These are phyloP conservation scores for Ophiostoma novo-ulmi DNA, from an alignment of 2,329 filamentous ascomycete species.

Conservation along the genomic window DNA sequence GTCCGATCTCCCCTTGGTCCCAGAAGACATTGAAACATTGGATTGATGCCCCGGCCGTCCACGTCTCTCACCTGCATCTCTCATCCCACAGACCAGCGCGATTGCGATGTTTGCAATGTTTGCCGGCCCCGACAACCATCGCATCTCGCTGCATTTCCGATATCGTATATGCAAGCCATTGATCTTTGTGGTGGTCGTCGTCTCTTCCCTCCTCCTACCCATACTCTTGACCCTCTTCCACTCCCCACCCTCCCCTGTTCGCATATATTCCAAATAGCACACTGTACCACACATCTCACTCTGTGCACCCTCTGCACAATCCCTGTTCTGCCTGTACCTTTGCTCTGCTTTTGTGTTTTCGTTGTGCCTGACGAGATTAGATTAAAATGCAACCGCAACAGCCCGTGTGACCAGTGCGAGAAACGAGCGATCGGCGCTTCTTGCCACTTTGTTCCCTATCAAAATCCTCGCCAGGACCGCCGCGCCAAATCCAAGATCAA, in stretches of 20 bases:
- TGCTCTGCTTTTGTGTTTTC: neutral
- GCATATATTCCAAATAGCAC: neutral
- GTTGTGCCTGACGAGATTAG: slow-evolving; percentile 14
- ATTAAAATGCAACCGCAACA: slow-evolving; percentile 32
- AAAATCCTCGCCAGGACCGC: neutral
- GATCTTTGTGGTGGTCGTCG: neutral
- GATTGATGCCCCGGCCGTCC: neutral
- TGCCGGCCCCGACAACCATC: neutral
- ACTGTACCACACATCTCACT: slow-evolving; percentile 1
- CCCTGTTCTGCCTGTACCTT: neutral
- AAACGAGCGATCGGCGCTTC: slow-evolving; percentile 30
- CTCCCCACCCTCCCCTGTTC: neutral
- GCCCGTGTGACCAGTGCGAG: slow-evolving; percentile 33
- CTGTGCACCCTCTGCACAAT: neutral
- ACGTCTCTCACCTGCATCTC: neutral
- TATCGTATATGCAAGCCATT: neutral
- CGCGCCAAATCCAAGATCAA: slow-evolving; percentile 3
- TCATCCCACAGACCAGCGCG: neutral
- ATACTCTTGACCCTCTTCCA: neutral
- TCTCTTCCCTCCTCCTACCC: neutral
- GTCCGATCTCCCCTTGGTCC: neutral
- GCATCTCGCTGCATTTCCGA: neutral
- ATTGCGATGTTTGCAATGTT: neutral
- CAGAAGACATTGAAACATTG: neutral
- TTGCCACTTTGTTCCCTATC: slow-evolving; percentile 29